These are phyloP conservation scores for Fomitopsis serialis DNA, from an alignment of 768 basidiomycete genomes.

Conservation along the genomic window DNA sequence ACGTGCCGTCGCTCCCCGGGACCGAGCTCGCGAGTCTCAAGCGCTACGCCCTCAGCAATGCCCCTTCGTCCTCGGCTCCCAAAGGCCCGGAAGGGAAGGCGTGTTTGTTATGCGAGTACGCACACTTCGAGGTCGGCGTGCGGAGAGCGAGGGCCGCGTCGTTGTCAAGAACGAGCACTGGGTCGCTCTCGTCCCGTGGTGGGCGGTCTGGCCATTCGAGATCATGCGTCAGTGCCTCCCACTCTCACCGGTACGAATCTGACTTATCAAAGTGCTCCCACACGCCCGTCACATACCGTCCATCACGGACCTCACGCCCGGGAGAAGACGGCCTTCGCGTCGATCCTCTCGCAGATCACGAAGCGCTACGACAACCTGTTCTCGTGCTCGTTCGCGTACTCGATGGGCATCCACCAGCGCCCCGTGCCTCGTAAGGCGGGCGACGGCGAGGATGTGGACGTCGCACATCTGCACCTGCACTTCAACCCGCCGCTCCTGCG, in stretches of 20 bases:
- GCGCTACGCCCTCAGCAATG: constrained; percentile 36
- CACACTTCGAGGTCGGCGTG: constrained; percentile 51
- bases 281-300: constrained; percentile 76
- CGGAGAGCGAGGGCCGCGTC: constrained; percentile 48
- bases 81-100: constrained; percentile 50
- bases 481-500: constrained; percentile 82
- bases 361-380: constrained; percentile 77
- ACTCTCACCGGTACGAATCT: too few species aligned
- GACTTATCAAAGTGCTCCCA: constrained; percentile 82
- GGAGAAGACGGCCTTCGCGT: constrained; percentile 63
- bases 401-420: constrained; percentile 91
- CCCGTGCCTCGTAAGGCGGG: constrained; percentile 43
- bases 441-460: constrained; percentile 20
- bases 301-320: constrained; percentile 49
- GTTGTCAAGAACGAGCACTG: constrained; percentile 72
- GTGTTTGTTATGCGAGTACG: constrained; percentile 80
- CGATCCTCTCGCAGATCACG: constrained; percentile 59
- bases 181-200: constrained; percentile 87
- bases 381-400: constrained; percentile 85
- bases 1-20: constrained; percentile 63
- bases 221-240: constrained; percentile 48
- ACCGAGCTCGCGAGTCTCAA: constrained; percentile 58
- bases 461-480: constrained; percentile 83
- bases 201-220: constrained; percentile 95
- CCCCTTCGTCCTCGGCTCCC: constrained; percentile 38